Base-by-base conservation (phyloP, 371 early-diverging fungal species). In the Saksenaea oblongispora region DNA sequence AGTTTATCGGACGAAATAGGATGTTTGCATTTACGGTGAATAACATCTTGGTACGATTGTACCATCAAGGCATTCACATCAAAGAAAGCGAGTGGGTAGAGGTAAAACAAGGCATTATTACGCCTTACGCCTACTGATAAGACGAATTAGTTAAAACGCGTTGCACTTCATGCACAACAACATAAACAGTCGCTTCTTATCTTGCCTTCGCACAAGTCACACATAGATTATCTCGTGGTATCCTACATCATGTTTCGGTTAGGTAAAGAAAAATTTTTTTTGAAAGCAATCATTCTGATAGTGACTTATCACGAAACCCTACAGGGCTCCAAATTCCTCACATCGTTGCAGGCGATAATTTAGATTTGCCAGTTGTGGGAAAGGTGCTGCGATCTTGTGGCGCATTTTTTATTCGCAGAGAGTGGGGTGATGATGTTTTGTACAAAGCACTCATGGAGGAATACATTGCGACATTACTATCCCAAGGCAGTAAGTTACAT, bases 331-430 rank as follows among this genome's bases (percentile, higher is more conserved):
- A 91, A 27, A 73, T 94, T 26, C 95, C 95, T 27, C 93, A 92
- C 67, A 92, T 95, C 61, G 91, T 93, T 7, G 95, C 95, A 4
- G 95, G 95, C 13, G 91, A 95, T 58, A 95, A 95, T 75, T 69
- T 95, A 58, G 90, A 94, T 72, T 73, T 94, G 77, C 93, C 93
- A 4, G 59, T 89, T 17, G 83, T 94, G n/a, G 93, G 93, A 31
- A 75, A 71, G 37, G 58, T 91, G 0, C 73, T 94, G 55, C 85
- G 87, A 42, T 76, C 83, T 11, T 85, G 82, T 42, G 95, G 95
- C 3, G 95, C 94, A 0, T 91, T 94, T 65, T 95, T 87, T 64
- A 94, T 95, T 37, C 84, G 92, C 8, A 76, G 95, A 37, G 82
- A 86, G 55, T 95, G 93, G 92, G 92, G 91, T 11, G 87, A 87